These are phyloP conservation scores for Castanospermum australe DNA, from an alignment of 306 rosid species.

Conservation along the genomic window DNA sequence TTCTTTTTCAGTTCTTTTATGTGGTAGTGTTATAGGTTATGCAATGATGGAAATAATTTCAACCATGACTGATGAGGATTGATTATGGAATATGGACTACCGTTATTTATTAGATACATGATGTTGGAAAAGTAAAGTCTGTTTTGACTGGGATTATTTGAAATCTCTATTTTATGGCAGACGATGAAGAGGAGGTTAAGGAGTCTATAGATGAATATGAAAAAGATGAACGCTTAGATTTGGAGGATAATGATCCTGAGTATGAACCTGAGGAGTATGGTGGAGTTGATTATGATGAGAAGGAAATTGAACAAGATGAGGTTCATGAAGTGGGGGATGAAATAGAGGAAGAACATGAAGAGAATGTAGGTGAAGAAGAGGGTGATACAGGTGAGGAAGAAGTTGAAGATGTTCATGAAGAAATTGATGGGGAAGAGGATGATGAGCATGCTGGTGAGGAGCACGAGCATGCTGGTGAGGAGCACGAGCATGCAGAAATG, in stretches of 20 bases:
- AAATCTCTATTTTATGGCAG: constrained; percentile 59
- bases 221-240: constrained; percentile 84
- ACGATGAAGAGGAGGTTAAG: constrained; percentile 78
- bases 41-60: not conserved
- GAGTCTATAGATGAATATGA: constrained; percentile 80
- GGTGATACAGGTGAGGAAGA: constrained; percentile 82
- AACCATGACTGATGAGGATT: constrained; percentile 7
- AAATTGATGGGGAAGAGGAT: constrained; percentile 75
- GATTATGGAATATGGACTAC: constrained; percentile 15
- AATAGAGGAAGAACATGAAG: constrained; percentile 74
- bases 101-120: constrained; percentile 13
- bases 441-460: constrained; percentile 66
- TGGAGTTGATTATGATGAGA: constrained; percentile 93
- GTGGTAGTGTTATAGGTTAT: constrained; percentile 1
- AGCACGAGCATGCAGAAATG: constrained; percentile 50
- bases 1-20: not conserved
- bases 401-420: constrained; percentile 73
- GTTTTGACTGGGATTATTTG: constrained; percentile 40
- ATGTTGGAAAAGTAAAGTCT: constrained; percentile 33
- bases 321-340: constrained; percentile 68
- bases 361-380: constrained; percentile 73
- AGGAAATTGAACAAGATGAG: constrained; percentile 84
- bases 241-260: constrained; percentile 97
- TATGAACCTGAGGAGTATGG: constrained; percentile 86
- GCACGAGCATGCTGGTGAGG: constrained; percentile 58